Evolutionary conservation across 2,329 filamentous ascomycete species (phyloP).

Genomic region (Colletotrichum limetticola): DNA sequence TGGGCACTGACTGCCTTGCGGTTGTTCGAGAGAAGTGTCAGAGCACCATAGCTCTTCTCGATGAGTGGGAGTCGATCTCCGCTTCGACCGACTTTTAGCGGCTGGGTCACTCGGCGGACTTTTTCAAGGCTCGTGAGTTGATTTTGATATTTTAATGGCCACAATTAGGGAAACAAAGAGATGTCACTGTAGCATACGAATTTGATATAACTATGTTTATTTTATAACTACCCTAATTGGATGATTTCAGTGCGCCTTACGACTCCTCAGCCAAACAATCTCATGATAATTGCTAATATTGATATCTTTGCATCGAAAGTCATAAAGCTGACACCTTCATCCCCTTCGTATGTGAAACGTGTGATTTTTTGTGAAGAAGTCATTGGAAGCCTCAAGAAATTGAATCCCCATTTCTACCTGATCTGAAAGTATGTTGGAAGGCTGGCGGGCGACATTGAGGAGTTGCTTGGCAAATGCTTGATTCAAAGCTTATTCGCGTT

Average conservation of each 20-base stretch:
- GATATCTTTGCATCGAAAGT: neutral
- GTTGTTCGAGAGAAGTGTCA: slow-evolving; percentile 55
- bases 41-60: slow-evolving; percentile 53
- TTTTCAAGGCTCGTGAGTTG: neutral
- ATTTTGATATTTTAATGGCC: neutral
- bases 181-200: neutral
- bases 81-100: slow-evolving; percentile 46
- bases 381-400: neutral
- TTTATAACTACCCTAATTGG: neutral
- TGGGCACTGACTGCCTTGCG: slow-evolving; percentile 63
- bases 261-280: no score
- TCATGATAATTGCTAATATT: neutral
- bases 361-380: neutral
- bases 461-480: no score
- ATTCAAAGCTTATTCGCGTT: no score
- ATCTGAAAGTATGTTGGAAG: neutral
- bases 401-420: neutral
- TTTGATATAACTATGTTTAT: neutral
- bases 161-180: neutral
- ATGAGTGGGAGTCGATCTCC: slow-evolving; percentile 61
- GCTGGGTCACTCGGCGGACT: neutral
- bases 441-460: no score
- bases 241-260: neutral
- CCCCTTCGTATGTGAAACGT: no score
- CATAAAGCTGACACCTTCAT: neutral